Percentiles rank a stretch among this genome's conserved stretches.
Evolutionary conservation across 179 eudicot species (phyloP).

Genomic region (Silene vulgaris): DNA sequence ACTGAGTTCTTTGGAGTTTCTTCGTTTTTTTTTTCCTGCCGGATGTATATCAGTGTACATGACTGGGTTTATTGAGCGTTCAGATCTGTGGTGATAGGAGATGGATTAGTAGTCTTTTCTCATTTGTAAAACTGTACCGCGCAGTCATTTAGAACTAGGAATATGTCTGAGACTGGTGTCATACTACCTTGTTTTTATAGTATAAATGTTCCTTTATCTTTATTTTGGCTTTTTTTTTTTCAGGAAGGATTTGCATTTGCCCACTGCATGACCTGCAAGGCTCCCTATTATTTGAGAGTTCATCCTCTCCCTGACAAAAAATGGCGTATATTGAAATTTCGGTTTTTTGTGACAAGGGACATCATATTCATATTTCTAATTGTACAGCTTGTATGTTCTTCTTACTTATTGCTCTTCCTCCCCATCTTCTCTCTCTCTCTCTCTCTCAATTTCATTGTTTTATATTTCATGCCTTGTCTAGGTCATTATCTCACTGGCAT

Average conservation of each 20-base stretch:
- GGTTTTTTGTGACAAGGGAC: conserved; percentile 93
- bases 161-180: not conserved
- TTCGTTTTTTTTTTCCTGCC: too few species aligned
- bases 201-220: not conserved
- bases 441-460: not conserved
- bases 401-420: conserved; percentile 13
- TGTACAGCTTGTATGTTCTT: conserved; percentile 82
- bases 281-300: conserved; percentile 83
- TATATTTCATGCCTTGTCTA: conserved; percentile 23
- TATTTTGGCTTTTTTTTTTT: conserved; percentile 27
- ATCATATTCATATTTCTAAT: conserved; percentile 73
- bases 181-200: not conserved
- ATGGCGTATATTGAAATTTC: conserved; percentile 90
- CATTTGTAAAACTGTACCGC: not conserved
- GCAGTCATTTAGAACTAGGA: not conserved
- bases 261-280: conserved; percentile 98
- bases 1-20: not conserved
- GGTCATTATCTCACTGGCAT: conserved; percentile 68
- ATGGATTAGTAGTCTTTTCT: not conserved
- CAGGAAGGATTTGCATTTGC: conserved; percentile 99
- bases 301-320: conserved; percentile 81
- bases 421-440: not conserved
- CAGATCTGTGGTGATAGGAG: not conserved
- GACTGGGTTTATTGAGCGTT: not conserved
- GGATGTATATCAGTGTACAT: too few species aligned